Evolutionary conservation across 345 rosid genomes (phyloP).

Genomic region (Hevea brasiliensis): DNA sequence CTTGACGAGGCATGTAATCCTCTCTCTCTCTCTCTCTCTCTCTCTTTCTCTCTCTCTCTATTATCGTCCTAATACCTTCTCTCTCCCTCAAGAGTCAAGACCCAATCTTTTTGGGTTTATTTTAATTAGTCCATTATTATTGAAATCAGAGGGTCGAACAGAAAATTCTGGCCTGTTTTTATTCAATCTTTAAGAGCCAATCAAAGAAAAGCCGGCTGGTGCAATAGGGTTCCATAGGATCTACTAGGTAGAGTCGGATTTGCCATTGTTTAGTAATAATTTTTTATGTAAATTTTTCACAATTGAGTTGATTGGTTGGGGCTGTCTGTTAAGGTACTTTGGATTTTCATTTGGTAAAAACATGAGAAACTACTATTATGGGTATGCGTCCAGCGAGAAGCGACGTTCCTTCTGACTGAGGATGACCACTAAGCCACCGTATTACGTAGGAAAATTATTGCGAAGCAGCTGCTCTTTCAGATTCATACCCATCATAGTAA

Average conservation of each 20-base stretch:
- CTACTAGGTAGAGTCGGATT: conserved; percentile 44
- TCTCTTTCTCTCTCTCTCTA: conserved; percentile 13
- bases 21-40: conserved; percentile 25
- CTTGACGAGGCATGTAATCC: conserved; percentile 94
- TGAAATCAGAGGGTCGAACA: conserved; percentile 22
- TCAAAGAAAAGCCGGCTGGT: conserved; percentile 51
- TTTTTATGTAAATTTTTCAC: conserved; percentile 2
- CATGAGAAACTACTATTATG: conserved; percentile 13
- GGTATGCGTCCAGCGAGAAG: conserved; percentile 24
- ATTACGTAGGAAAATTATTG: conserved; percentile 27
- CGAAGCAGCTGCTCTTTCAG: conserved; percentile 6
- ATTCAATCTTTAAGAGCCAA: conserved; percentile 15
- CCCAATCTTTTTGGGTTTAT: conserved; percentile 9
- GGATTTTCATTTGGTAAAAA: conserved; percentile 26
- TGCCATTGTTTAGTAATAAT: conserved; percentile 18
- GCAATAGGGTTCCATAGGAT: conserved; percentile 45
- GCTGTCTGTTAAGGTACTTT: conserved; percentile 15
- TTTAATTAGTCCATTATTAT: conserved; percentile 24
- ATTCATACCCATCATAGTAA: conserved; percentile 32
- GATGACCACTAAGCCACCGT: conserved; percentile 29
- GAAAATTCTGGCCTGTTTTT: conserved; percentile 27
- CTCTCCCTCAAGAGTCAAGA: conserved; percentile 15
- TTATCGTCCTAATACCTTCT: no score
- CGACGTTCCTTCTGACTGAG: conserved; percentile 43
- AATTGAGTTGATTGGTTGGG: conserved; percentile 33